A percentile compares a stretch with the other conserved stretches of the same genome.
phyloP scores from a whole-genome alignment of 345 rosid species.

The Fremontodendron californicum region DNA sequence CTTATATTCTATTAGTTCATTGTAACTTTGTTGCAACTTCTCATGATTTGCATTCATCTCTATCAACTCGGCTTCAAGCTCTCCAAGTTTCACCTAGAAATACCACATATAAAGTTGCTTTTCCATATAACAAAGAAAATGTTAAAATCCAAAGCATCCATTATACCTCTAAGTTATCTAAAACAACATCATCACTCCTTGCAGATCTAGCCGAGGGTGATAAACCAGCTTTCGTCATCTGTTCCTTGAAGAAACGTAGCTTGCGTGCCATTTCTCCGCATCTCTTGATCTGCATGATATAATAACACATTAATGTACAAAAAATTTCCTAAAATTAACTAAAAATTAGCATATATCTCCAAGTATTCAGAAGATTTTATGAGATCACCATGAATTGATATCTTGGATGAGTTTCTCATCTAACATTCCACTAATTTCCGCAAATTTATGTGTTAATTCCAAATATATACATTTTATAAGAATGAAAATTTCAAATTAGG shows the following conservation, averaged over 20 bases:
- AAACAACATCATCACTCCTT: conserved; percentile 27
- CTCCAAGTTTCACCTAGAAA: conserved; percentile 53
- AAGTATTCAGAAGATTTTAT: not conserved
- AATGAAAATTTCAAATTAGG: not conserved
- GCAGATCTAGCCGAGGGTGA: conserved; percentile 30
- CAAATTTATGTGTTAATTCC: not conserved
- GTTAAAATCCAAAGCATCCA: conserved; percentile 4
- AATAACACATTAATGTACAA: not conserved
- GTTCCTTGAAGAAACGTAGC: conserved; percentile 51
- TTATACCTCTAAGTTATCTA: conserved; percentile 52
- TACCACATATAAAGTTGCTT: not conserved
- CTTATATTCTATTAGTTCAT: conserved; percentile 59
- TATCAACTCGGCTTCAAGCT: conserved; percentile 63
- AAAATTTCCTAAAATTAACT: not conserved
- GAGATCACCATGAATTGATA: not conserved
- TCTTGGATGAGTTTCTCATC: not conserved
- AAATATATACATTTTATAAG: not conserved
- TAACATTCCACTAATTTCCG: not conserved
- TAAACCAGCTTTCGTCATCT: conserved; percentile 56
- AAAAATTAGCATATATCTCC: not conserved
- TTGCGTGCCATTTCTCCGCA: conserved; percentile 67
- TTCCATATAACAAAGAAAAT: conserved; percentile 1
- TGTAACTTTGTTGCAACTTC: conserved; percentile 46
- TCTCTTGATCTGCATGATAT: conserved; percentile 45
- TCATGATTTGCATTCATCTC: conserved; percentile 60